Evolutionary conservation across 352 stramenopile genomes (phyloP), one percentile per base, ranked within the genome.

Genomic region (Plasmopara halstedii): DNA sequence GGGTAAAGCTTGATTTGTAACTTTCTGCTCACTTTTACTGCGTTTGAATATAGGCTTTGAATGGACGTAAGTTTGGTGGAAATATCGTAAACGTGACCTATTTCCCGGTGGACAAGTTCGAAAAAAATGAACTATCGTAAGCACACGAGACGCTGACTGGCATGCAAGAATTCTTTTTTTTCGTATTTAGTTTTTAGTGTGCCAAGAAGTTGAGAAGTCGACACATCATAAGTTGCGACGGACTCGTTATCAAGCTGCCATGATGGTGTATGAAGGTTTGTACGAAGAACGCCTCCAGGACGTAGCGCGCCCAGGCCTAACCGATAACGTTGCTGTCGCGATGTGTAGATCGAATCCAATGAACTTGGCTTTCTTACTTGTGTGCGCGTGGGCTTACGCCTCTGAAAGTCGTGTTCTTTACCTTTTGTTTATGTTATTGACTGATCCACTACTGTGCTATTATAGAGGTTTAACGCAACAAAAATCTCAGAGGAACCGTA

Each of bases 21-120:
- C 0, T 13, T 35, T 17, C 14, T 56, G 50, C 31, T 50, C 15
- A 58, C 15, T 7, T 22, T 4, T 46, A 25, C 18, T 56, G 17
- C 31, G 22, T 33, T 19, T 13, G 32, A 9, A 35, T n/a, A n/a
- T 46, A 94, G 83, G 76, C 77, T 4, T 60, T 94, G 43, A 88
- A 71, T 20, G 83, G 83, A 27, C 77, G 83, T 50, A 94, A 92
- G 50, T 94, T 94, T 53, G 83, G 79, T 31, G 83, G 83, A 26
- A 90, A 88, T 36, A 83, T 89, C 29, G 83, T 94, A 14, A 68
- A 85, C 45, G 80, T 92, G 40, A 80, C 71, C 18, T 89, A 87
- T 53, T 90, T 85, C 43, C 53, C 78, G 3, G 18, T 84, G 31
- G 66, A 63, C 50, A 89, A 84, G 56, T 86, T 92, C 40, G 69